Evolutionary conservation across 495 filamentous ascomycete species (phyloP), one percentile per base, ranked within the genome.

Genomic region (Lasiosphaeria miniovina): DNA sequence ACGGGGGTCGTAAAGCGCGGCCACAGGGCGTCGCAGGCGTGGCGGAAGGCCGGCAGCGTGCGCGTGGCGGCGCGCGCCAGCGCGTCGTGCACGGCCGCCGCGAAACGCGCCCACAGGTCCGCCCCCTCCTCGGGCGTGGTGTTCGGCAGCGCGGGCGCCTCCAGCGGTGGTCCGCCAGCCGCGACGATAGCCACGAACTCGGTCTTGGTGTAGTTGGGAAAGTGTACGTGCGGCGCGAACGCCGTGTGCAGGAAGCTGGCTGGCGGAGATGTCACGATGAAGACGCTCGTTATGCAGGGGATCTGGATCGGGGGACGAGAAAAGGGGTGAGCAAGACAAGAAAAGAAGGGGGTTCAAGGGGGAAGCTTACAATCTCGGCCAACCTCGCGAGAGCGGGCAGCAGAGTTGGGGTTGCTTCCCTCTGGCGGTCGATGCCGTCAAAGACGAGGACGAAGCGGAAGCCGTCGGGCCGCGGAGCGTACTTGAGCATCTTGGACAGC

Each of bases 351-450:
- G 11, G 12, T 38, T 10, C 36, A 36, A 56, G 45, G n/a, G 46
- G 14, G 7, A 32, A 35, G 33, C 59, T 62, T 36, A 71, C 73
- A 48, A 70, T 71, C 54, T 76, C 74, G 15, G 69, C 69, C 17
- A 72, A 55, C 50, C 71, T 60, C 4, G 69, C 70, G 15, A 74
- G 60, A 7, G 89, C 90, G n/a, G 91, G 85, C n/a, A 96, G 73
- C 1, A 97, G 72, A 0, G 90, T 97, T 10, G 84, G 82, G 3
- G 88, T 82, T 8, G 88, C 83, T 59, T 98, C 95, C 65, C 90
- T 77, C 74, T 95, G 91, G 49, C 79, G 83, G 69, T 98, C 94
- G 57, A 97, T 90, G n/a, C 86, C 90, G 74, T 98, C 95, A 59
- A 97, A 83, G 35, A 95, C 91, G 40, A 96, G 71, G 33, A 93